Evolutionary conservation across 257 asterid species (phyloP).

Genomic region (Agastache rugosa): DNA sequence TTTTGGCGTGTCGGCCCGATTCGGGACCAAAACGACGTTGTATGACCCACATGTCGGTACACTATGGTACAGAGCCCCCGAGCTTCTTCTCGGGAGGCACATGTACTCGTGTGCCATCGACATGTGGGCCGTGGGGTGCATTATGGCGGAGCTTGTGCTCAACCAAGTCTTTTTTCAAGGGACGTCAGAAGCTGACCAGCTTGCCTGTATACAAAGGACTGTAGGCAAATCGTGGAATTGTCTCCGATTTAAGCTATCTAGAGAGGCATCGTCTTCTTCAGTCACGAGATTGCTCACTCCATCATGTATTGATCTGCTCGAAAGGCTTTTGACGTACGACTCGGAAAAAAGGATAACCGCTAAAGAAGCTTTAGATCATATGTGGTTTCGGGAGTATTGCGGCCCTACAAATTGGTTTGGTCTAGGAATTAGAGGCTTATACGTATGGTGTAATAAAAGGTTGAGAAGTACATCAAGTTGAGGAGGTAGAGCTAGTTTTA

Average conservation of each 20-base stretch:
- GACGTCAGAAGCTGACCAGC: neutral
- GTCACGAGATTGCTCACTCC: neutral
- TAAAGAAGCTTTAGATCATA: neutral
- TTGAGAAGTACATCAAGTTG: too few species aligned
- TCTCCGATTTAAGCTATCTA: neutral
- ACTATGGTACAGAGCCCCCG: neutral
- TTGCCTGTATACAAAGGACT: neutral
- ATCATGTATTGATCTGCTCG: neutral
- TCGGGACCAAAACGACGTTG: neutral
- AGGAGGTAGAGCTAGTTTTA: too few species aligned
- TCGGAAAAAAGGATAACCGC: neutral
- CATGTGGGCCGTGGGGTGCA: constrained; percentile 15
- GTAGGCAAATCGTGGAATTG: neutral
- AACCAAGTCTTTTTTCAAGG: neutral
- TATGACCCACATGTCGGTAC: neutral
- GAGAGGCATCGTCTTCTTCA: too few species aligned
- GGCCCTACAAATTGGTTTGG: neutral
- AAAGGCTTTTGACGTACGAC: neutral
- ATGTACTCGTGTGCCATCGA: neutral
- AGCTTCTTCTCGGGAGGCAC: neutral
- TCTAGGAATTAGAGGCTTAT: neutral
- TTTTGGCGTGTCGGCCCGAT: neutral
- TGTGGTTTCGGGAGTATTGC: neutral
- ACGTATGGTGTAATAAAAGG: neutral
- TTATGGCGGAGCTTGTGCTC: neutral